Conservation (phyloP, 768 basidiomycete species). For the Butyriboletus loyo region DNA sequence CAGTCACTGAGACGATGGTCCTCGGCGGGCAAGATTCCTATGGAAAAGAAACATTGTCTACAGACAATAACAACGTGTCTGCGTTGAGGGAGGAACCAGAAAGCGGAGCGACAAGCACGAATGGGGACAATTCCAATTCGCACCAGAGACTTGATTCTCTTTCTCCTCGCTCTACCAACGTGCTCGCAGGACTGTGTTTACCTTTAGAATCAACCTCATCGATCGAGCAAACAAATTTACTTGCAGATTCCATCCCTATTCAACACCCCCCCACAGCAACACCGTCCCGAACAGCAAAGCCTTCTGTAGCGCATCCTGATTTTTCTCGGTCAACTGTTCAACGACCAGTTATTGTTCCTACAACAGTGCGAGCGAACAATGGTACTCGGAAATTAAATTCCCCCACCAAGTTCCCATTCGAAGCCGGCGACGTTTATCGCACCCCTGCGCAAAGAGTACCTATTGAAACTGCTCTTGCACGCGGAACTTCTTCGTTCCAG, state of each 20-base stretch:
- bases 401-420: constrained; percentile 34
- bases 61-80: neutral
- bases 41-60: neutral
- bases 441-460: constrained; percentile 68
- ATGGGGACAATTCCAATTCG: constrained; percentile 10
- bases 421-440: constrained; percentile 39
- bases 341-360: constrained; percentile 30
- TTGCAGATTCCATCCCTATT: constrained; percentile 1
- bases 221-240: constrained; percentile 10
- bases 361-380: constrained; percentile 22
- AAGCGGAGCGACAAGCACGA: constrained; percentile 28
- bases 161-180: constrained; percentile 53
- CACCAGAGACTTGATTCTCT: constrained; percentile 51
- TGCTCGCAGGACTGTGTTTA: constrained; percentile 40
- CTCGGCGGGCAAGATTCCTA: neutral
- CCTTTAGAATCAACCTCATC: constrained; percentile 17
- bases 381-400: constrained; percentile 16
- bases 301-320: constrained; percentile 12
- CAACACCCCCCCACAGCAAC: constrained; percentile 25
- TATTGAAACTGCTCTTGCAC: constrained; percentile 47
- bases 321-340: constrained; percentile 20
- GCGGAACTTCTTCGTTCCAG: constrained; percentile 49
- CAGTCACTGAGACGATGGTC: neutral
- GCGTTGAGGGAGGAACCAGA: constrained; percentile 5
- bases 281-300: constrained; percentile 15